Conservation (phyloP, 2,329 filamentous ascomycete species). For the Colletotrichum camelliae region DNA sequence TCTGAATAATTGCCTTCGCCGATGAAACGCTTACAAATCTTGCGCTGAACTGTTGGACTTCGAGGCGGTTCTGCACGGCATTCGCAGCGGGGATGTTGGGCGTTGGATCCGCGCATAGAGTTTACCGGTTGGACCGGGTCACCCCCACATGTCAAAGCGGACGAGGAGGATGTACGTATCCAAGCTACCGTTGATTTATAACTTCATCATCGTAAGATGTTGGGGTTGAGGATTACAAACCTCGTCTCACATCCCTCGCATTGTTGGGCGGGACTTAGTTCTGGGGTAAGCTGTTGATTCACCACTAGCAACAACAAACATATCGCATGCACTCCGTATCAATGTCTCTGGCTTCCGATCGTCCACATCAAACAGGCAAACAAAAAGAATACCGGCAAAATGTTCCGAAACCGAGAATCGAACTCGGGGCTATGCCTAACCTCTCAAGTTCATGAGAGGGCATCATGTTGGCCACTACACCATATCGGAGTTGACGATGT, state of each 20-base stretch:
- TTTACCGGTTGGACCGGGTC: background rate
- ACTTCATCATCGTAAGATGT: background rate
- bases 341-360: background rate
- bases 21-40: slow-evolving; percentile 6
- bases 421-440: slow-evolving; percentile 6
- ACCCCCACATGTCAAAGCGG: background rate
- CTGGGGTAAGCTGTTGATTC: background rate
- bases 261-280: background rate
- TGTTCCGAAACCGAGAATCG: background rate
- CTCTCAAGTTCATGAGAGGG: background rate
- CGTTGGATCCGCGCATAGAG: background rate
- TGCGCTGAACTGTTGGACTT: background rate
- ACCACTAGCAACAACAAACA: background rate
- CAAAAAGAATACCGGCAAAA: background rate
- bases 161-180: background rate
- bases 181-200: background rate
- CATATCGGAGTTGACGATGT: background rate
- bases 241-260: background rate
- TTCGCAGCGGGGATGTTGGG: background rate
- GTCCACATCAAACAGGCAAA: background rate
- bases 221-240: background rate
- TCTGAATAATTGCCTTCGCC: background rate
- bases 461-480: slow-evolving; percentile 9
- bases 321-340: background rate
- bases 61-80: background rate